Percentiles rank a stretch among this genome's conserved stretches.
Evolutionary conservation across 2,329 filamentous ascomycete species (phyloP).

Genomic region (Aspergillus puulaauensis): DNA sequence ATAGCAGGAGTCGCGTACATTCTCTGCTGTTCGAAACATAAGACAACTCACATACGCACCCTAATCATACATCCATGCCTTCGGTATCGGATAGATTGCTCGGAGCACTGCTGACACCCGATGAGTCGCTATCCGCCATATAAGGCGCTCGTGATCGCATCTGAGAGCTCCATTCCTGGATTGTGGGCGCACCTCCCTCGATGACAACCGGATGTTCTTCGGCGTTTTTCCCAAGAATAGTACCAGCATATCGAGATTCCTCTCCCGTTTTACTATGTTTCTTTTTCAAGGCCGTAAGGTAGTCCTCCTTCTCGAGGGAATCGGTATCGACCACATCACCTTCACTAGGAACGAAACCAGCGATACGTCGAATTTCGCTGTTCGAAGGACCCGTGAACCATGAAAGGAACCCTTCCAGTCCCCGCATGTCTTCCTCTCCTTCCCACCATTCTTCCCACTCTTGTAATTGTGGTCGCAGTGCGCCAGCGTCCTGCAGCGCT

Average conservation of each 20-base stretch:
- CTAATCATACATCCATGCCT: constrained; percentile 34
- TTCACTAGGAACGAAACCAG: constrained; percentile 64
- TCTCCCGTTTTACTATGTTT: constrained; percentile 89
- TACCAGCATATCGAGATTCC: constrained; percentile 81
- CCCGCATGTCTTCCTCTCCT: constrained; percentile 73
- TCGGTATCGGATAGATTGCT: constrained; percentile 41
- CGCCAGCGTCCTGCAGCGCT: constrained; percentile 78
- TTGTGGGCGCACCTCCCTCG: constrained; percentile 71
- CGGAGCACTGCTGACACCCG: constrained; percentile 40
- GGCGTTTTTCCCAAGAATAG: constrained; percentile 71
- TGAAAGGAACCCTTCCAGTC: constrained; percentile 72
- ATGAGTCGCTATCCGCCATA: constrained; percentile 33
- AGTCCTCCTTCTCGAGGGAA: constrained; percentile 65
- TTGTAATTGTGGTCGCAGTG: constrained; percentile 67
- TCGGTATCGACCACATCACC: constrained; percentile 50
- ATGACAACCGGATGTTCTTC: constrained; percentile 73
- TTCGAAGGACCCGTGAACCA: constrained; percentile 77
- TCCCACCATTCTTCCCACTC: constrained; percentile 67
- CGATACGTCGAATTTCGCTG: constrained; percentile 77
- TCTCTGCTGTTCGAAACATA: background rate
- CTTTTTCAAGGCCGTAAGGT: constrained; percentile 77
- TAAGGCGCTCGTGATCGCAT: constrained; percentile 31
- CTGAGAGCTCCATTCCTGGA: constrained; percentile 62
- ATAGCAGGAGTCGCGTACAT: background rate
- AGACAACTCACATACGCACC: background rate